phyloP scores from a whole-genome alignment of 2,329 filamentous ascomycete genomes.

The Cordyceps pruinosa region DNA sequence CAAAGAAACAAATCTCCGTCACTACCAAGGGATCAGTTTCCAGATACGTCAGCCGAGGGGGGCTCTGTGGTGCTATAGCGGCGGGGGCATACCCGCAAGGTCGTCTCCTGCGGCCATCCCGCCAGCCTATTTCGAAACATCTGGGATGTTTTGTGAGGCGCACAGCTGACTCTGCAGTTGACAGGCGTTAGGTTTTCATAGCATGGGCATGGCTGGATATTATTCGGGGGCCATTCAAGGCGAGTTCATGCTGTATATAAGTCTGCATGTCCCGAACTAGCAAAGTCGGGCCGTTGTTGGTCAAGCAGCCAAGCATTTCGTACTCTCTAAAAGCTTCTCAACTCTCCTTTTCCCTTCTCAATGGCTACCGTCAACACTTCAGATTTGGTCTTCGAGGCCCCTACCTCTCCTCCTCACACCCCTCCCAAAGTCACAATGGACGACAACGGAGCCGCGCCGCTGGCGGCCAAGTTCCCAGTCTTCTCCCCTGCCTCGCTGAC shows the following conservation, averaged over 20 bases:
- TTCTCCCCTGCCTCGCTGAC: background rate
- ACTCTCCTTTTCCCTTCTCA: background rate
- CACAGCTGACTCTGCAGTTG: background rate
- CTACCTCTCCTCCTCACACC: conserved; percentile 3
- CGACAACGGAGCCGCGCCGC: background rate
- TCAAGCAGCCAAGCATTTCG: background rate
- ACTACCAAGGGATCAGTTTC: background rate
- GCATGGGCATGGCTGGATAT: too few relatives aligned
- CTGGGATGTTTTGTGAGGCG: background rate
- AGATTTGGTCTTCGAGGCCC: background rate
- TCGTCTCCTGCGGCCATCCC: conserved; percentile 7
- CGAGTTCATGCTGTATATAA: background rate
- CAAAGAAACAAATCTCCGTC: background rate
- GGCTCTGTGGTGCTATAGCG: background rate
- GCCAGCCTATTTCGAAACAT: background rate
- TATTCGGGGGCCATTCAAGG: background rate
- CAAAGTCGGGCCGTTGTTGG: background rate
- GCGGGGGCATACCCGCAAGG: background rate
- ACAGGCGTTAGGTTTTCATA: too few relatives aligned
- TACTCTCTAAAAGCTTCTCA: background rate
- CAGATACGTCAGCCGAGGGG: conserved; percentile 1
- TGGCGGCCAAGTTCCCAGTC: background rate
- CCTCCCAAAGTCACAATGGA: background rate
- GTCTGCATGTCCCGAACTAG: background rate
- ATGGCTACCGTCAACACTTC: background rate